phyloP scores from a whole-genome alignment of 192 early-diverging fungal genomes.

The Backusella psychrophila region DNA sequence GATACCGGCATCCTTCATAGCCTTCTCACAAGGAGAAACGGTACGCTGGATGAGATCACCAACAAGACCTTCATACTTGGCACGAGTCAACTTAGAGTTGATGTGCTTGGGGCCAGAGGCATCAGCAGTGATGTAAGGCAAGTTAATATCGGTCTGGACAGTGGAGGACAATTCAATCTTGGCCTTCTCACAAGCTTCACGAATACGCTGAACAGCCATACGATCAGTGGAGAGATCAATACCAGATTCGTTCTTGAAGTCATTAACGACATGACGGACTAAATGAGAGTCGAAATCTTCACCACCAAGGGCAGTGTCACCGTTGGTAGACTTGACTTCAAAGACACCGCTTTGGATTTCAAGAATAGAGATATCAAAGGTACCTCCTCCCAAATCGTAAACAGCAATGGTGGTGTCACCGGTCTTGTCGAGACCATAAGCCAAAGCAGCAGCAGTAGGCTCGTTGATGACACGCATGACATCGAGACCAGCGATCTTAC shows the following conservation, averaged over 20 bases:
- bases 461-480: constrained; percentile 86
- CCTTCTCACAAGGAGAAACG: constrained; percentile 86
- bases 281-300: constrained; percentile 60
- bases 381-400: constrained; percentile 91
- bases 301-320: constrained; percentile 72
- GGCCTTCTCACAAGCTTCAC: constrained; percentile 90
- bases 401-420: constrained; percentile 80
- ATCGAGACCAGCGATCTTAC: constrained; percentile 77
- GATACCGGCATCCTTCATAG: constrained; percentile 83
- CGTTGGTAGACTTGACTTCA: constrained; percentile 90
- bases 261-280: constrained; percentile 68
- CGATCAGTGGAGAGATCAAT: constrained; percentile 81
- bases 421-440: constrained; percentile 69
- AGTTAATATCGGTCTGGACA: constrained; percentile 91
- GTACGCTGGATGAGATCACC: constrained; percentile 73
- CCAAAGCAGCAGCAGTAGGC: constrained; percentile 83
- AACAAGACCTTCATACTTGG: constrained; percentile 79
- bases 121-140: constrained; percentile 94
- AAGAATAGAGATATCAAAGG: constrained; percentile 89
- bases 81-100: constrained; percentile 80
- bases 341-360: constrained; percentile 90
- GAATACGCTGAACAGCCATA: constrained; percentile 88
- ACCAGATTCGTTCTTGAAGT: constrained; percentile 81
- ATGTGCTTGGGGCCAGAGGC: constrained; percentile 94
- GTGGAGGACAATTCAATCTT: constrained; percentile 92